A percentile compares a stretch with the other conserved stretches of the same genome.
These are phyloP conservation scores for Tetrahymena borealis DNA, from an alignment of 73 alveolate species.

Conservation along the genomic window DNA sequence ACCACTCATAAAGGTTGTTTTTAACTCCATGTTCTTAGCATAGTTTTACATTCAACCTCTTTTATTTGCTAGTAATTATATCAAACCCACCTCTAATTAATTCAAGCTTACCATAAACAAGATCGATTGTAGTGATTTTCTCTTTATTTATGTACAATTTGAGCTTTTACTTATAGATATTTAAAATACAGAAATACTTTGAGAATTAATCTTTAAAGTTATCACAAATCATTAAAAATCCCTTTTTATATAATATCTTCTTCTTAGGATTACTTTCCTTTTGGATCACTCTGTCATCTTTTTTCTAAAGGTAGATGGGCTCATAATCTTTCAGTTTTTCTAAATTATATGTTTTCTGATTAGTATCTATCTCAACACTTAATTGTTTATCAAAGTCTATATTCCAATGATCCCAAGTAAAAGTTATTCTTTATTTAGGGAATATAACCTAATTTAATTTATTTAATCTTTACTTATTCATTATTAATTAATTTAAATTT, in stretches of 20 bases:
- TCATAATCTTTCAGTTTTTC: not conserved
- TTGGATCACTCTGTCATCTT: not conserved
- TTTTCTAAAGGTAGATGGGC: not conserved
- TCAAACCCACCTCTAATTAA: not conserved
- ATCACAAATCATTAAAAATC: not conserved
- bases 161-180: not conserved
- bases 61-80: not conserved
- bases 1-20: not conserved
- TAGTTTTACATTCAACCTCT: not conserved
- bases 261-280: not conserved
- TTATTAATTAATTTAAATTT: not conserved
- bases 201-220: not conserved
- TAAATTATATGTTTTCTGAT: not conserved
- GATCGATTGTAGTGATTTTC: not conserved
- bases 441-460: not conserved
- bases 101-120: not conserved
- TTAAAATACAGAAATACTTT: not conserved
- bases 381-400: not conserved
- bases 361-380: not conserved
- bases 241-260: not conserved
- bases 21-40: not conserved
- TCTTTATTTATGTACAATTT: not conserved
- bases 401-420: not conserved
- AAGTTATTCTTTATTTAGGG: not conserved
- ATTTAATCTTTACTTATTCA: too few species aligned